Base-by-base conservation (phyloP, 129 eudicot species). In the Helianthus annuus region DNA sequence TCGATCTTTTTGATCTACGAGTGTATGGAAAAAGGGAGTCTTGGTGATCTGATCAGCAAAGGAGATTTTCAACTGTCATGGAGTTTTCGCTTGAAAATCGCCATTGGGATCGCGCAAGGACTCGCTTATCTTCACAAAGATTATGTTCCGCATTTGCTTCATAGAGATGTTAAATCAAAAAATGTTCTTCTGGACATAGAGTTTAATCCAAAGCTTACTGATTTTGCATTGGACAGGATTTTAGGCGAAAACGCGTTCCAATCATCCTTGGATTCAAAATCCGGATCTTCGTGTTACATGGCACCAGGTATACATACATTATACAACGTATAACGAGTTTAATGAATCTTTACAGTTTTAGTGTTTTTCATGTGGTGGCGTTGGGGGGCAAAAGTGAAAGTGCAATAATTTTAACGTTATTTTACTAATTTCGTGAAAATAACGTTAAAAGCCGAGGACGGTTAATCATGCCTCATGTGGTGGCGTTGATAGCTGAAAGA, bases 31-130 rank as follows among this genome's bases (percentile, higher is more conserved):
- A 93, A 76, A 70, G 96, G 95, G 39, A 89, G 98, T 72, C 91
- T 93, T 49, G 90, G 88, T 12, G 95, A 93, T 84, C 75, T 89
- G 40, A 82, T 93, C 32, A 85, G 77, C 16, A 77, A 72, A 36
- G 74, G 85, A 1, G 85, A 74, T 60, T 85, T 87, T 54, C 72
- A 85, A 64, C 58, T 93, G 76, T 85, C 86, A 14, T 93, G 98
- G 98, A 77, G 48, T 71, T 71, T 73, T 74, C 81, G 98, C 34
- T 62, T 93, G 70, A 89, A 76, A 53, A 89, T 93, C 10, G 98
- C 96, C 39, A 74, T 87, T 48, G 96, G 98, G 24, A 78, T 89
- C 48, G 98, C 96, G 60, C 96, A 87, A 80, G 96, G 90, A 54
- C 76, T 93, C 38, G 90, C 95, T 14, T 93, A 93, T 81, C 84